Conservation (phyloP, 805 yeast genomes). For the Saccharomyces eubayanus region DNA sequence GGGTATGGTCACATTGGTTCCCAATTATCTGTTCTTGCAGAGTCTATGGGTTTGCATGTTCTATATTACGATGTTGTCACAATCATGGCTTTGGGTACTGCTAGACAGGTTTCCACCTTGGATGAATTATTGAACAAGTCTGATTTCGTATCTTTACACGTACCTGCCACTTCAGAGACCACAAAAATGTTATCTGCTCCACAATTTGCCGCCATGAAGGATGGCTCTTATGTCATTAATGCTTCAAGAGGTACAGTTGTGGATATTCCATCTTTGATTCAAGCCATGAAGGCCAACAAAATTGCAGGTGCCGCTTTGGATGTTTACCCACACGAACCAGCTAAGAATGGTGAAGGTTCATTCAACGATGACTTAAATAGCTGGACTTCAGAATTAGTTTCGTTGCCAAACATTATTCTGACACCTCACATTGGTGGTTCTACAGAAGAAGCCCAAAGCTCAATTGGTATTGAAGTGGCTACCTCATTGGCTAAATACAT, state of each 20-base stretch:
- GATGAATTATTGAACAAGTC: slow-evolving; percentile 72
- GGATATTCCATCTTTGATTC: slow-evolving; percentile 87
- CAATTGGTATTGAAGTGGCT: slow-evolving; percentile 94
- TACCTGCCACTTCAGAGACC: slow-evolving; percentile 91
- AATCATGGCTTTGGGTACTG: slow-evolving; percentile 95
- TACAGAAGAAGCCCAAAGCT: slow-evolving; percentile 97
- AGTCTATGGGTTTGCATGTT: slow-evolving; percentile 95
- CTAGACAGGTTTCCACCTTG: slow-evolving; percentile 81
- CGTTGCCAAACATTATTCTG: slow-evolving; percentile 79
- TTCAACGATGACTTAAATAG: slow-evolving; percentile 66
- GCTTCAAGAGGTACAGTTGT: slow-evolving; percentile 97
- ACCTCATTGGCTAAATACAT: slow-evolving; percentile 80
- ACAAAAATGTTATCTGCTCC: slow-evolving; percentile 81
- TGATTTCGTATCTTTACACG: slow-evolving; percentile 89
- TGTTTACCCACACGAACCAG: slow-evolving; percentile 95
- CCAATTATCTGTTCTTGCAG: slow-evolving; percentile 93
- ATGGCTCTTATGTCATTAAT: slow-evolving; percentile 88
- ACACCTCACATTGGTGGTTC: slow-evolving; percentile 99
- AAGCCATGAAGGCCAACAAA: slow-evolving; percentile 87
- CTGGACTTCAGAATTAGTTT: slow-evolving; percentile 76
- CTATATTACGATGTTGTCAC: slow-evolving; percentile 84
- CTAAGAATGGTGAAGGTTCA: slow-evolving; percentile 81
- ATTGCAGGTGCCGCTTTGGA: slow-evolving; percentile 96
- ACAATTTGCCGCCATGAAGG: slow-evolving; percentile 92
- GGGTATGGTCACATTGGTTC: slow-evolving; percentile 99